A percentile compares a stretch with the other conserved stretches of the same genome.
These are phyloP conservation scores for Paxillus rubicundulus DNA, from an alignment of 768 basidiomycete genomes.

Conservation along the genomic window DNA sequence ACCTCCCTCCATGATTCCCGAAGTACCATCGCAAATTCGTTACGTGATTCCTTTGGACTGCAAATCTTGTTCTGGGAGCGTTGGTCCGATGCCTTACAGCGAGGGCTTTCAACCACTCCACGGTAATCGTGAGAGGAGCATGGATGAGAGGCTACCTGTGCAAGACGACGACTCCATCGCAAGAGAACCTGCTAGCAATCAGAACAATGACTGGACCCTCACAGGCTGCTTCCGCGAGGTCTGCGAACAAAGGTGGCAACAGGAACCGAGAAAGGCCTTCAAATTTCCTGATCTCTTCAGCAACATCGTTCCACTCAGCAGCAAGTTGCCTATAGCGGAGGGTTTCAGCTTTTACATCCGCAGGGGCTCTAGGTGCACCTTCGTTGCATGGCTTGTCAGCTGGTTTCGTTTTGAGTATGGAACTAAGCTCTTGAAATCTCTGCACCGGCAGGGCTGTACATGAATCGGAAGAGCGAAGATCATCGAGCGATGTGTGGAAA, in stretches of 20 bases:
- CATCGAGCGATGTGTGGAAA: slow-evolving; percentile 11
- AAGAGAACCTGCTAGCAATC: not conserved
- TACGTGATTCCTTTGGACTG: not conserved
- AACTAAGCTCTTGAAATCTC: not conserved
- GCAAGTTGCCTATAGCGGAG: not conserved
- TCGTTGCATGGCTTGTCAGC: not conserved
- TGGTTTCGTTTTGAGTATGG: not conserved
- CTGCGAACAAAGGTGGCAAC: slow-evolving; percentile 6
- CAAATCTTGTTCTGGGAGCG: too few relatives aligned
- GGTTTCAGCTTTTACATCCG: not conserved
- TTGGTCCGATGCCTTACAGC: not conserved
- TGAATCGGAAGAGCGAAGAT: not conserved
- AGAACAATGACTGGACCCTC: slow-evolving; percentile 4
- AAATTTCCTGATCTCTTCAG: slow-evolving; percentile 7
- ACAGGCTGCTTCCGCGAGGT: slow-evolving; percentile 1
- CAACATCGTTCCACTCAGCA: slow-evolving; percentile 9
- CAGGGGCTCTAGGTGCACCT: not conserved
- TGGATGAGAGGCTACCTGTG: not conserved
- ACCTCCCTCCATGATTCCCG: slow-evolving; percentile 11
- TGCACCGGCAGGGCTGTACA: not conserved
- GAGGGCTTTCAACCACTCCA: not conserved
- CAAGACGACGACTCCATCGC: slow-evolving; percentile 7
- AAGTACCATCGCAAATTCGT: not conserved
- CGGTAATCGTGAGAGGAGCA: not conserved
- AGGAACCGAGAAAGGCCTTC: slow-evolving; percentile 14